Evolutionary conservation across 352 stramenopile genomes (phyloP).

Genomic region (Saprolegnia parasitica): DNA sequence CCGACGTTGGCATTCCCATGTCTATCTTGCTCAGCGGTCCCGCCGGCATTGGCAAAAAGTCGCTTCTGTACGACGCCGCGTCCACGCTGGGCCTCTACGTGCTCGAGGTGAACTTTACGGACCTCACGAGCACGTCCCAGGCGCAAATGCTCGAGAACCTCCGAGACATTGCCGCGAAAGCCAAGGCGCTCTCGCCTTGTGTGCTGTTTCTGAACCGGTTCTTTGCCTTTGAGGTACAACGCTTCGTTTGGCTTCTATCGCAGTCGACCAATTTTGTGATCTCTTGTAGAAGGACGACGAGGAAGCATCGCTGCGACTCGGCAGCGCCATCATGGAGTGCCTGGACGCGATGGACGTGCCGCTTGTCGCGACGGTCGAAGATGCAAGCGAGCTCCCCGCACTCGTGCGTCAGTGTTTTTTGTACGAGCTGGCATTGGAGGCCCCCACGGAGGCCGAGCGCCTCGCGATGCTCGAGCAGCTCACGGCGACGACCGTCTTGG

Average conservation of each 20-base stretch:
- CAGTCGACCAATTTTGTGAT: not conserved
- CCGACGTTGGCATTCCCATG: slow-evolving; percentile 58
- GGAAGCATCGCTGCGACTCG: slow-evolving; percentile 58
- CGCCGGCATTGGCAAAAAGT: slow-evolving; percentile 63
- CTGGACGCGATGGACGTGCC: slow-evolving; percentile 50
- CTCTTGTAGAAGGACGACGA: slow-evolving; percentile 55
- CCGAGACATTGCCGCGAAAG: slow-evolving; percentile 60
- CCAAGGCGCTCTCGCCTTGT: slow-evolving; percentile 56
- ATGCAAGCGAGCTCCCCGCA: slow-evolving; percentile 69
- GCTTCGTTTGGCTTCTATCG: not conserved
- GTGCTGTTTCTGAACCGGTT: slow-evolving; percentile 78
- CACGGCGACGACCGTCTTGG: slow-evolving; percentile 36
- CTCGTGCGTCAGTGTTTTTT: slow-evolving; percentile 78
- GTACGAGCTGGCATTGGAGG: slow-evolving; percentile 67
- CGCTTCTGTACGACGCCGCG: slow-evolving; percentile 62
- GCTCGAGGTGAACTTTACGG: slow-evolving; percentile 72
- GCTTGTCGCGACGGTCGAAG: slow-evolving; percentile 71
- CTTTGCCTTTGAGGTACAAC: slow-evolving; percentile 50
- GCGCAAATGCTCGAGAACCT: slow-evolving; percentile 73
- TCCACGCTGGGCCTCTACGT: slow-evolving; percentile 60
- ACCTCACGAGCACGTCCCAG: slow-evolving; percentile 65
- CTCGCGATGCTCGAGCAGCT: slow-evolving; percentile 54
- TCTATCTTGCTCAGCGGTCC: slow-evolving; percentile 66
- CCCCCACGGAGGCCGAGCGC: slow-evolving; percentile 49
- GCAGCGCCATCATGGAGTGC: slow-evolving; percentile 58